Percentiles rank a stretch among this genome's conserved stretches.
Conservation (phyloP, 225 moss, liverwort and hornwort species). For the Thuidium tamariscinum region DNA sequence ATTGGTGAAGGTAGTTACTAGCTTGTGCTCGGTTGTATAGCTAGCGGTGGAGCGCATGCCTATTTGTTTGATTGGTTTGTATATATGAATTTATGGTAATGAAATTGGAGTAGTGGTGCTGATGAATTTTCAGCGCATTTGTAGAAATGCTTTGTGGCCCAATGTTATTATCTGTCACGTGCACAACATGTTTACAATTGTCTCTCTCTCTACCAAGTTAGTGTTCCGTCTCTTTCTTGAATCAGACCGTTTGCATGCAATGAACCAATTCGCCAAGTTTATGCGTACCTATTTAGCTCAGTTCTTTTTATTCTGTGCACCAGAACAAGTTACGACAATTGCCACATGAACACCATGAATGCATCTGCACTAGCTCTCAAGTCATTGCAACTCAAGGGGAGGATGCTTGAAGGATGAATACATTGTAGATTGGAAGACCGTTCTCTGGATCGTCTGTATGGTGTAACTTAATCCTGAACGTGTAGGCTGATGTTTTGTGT, state of each 20-base stretch:
- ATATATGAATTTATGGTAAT: neutral
- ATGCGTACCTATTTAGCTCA: neutral
- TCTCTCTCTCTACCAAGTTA: neutral
- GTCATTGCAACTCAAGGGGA: neutral
- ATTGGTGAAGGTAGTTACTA: neutral
- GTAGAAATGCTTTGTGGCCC: neutral
- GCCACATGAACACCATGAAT: neutral
- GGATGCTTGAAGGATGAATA: neutral
- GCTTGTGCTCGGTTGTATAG: conserved; percentile 4
- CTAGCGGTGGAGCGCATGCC: neutral
- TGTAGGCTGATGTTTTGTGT: too few species aligned
- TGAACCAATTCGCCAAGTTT: neutral
- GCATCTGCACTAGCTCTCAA: neutral
- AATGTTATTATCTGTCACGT: neutral
- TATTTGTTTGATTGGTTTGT: neutral
- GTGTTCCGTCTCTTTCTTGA: too few species aligned
- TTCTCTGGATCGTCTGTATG: neutral
- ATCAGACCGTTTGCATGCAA: neutral
- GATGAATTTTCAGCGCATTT: neutral
- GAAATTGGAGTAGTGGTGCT: neutral
- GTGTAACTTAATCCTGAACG: too few species aligned
- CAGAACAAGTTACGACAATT: neutral
- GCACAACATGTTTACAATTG: neutral
- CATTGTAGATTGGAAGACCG: neutral
- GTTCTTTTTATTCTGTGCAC: neutral